A percentile compares a stretch with the other conserved stretches of the same genome.
Conservation (phyloP, 1,284 basidiomycete species). For the Pseudozyma sp. region DNA sequence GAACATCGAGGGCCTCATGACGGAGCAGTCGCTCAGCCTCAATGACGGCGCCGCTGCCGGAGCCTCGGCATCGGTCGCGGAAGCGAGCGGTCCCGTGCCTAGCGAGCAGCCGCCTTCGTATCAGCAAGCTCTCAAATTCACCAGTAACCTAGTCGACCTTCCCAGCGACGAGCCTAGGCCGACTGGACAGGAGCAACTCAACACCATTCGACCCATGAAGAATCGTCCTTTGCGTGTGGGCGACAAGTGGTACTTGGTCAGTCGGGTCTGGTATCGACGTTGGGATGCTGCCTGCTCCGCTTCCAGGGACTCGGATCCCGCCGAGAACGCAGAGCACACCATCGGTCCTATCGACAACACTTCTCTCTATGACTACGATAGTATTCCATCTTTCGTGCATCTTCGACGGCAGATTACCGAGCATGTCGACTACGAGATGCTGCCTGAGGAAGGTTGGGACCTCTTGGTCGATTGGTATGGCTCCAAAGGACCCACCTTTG, state of each 20-base stretch:
- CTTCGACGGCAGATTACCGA: slow-evolving; percentile 72
- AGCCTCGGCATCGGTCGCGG: not conserved
- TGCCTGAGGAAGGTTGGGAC: slow-evolving; percentile 81
- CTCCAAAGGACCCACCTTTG: slow-evolving; percentile 73
- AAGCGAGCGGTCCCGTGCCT: not conserved
- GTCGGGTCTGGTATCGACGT: slow-evolving; percentile 78
- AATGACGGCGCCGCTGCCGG: slow-evolving; percentile 24
- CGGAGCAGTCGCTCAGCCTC: slow-evolving; percentile 43
- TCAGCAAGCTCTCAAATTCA: slow-evolving; percentile 15
- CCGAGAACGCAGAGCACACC: slow-evolving; percentile 73
- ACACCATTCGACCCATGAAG: slow-evolving; percentile 42
- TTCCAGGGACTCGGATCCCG: slow-evolving; percentile 76
- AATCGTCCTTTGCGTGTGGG: slow-evolving; percentile 72
- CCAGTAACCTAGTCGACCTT: not conserved
- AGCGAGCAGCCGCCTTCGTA: slow-evolving; percentile 38
- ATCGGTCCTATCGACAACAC: slow-evolving; percentile 82
- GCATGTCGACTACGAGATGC: slow-evolving; percentile 80
- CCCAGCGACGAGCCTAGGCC: slow-evolving; percentile 13
- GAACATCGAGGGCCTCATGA: slow-evolving; percentile 50
- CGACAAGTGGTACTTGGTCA: slow-evolving; percentile 83
- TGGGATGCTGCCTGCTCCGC: slow-evolving; percentile 80
- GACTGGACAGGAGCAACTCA: slow-evolving; percentile 39
- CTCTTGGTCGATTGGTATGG: slow-evolving; percentile 81
- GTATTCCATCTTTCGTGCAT: slow-evolving; percentile 36
- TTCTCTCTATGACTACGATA: slow-evolving; percentile 73